Base-by-base conservation (phyloP, 176 grass and related monocot species). In the Dendrocalamus sinicus region DNA sequence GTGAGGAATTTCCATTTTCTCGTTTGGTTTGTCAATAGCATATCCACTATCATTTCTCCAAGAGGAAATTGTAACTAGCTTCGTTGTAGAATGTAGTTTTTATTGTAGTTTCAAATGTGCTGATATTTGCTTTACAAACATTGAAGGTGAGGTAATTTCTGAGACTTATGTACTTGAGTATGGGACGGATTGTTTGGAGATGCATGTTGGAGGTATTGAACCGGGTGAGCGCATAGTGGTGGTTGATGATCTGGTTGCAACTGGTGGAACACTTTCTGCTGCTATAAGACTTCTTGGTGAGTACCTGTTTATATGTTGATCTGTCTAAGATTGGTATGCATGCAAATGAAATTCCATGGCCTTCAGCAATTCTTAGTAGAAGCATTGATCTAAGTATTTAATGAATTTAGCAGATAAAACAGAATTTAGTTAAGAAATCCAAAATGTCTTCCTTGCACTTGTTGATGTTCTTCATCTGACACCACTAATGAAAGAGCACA, bases 241-340 rank as follows among this genome's bases (percentile, higher is more conserved):
- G 12, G 66, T 98, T 26, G 96, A 98, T 82, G 96, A 98, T 84
- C 67, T 98, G 65, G 91, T 98, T 75, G 96, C 91, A 15, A 98
- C 96, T 13, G 96, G 96, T 43, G 96, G 96, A 67, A 98, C 96
- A 32, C 76, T 98, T 55, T 95, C 85, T 84, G 96, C 96, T 11
- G 96, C 96, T 30, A 98, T 98, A 81, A 92, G 79, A 72, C 96
- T 98, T 81, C 37, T 98, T 53, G 96, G 96, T 98, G 69, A 84
- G 75, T 74, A 75, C 5, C n/a, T 50, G 51, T 50, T 72, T 81
- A 61, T 62, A 12, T 78, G n/a, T 14, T 72, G 43, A 6, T 85
- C n/a, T 88, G 9, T 73, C 67, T 77, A 35, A 75, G 52, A 75
- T 64, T 53, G 73, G 20, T 62, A n/a, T 26, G 43, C 28, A 67